Percentiles rank a stretch among this genome's conserved stretches.
Evolutionary conservation across 108 stramenopile genomes (phyloP).

Genomic region (Nitzschia sp.): DNA sequence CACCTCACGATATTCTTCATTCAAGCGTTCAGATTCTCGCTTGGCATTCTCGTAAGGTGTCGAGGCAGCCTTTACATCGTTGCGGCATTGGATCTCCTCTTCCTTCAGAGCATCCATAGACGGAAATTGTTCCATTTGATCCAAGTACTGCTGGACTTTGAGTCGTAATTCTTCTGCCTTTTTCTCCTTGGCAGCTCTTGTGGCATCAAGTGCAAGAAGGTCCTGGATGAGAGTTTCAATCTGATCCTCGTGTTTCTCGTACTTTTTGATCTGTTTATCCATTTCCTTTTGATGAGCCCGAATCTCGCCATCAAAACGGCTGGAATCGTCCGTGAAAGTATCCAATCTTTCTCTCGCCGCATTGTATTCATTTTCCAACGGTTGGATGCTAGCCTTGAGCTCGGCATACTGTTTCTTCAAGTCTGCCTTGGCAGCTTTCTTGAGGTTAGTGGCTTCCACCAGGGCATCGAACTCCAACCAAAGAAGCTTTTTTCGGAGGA

Average conservation of each 20-base stretch:
- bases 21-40: slow-evolving; percentile 13
- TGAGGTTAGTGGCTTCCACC: slow-evolving; percentile 32
- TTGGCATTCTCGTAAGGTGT: slow-evolving; percentile 34
- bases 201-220: slow-evolving; percentile 41
- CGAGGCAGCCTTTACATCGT: slow-evolving; percentile 21
- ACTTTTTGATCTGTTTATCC: slow-evolving; percentile 52
- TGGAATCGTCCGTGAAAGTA: slow-evolving; percentile 20
- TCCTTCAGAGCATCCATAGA: slow-evolving; percentile 49
- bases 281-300: slow-evolving; percentile 42
- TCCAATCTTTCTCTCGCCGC: slow-evolving; percentile 25
- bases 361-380: slow-evolving; percentile 50
- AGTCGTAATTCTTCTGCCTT: slow-evolving; percentile 39
- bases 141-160: slow-evolving; percentile 40
- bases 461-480: slow-evolving; percentile 70
- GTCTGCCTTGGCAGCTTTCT: slow-evolving; percentile 50
- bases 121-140: slow-evolving; percentile 32
- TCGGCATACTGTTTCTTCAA: slow-evolving; percentile 45
- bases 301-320: slow-evolving; percentile 36
- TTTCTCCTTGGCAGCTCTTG: slow-evolving; percentile 37
- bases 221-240: slow-evolving; percentile 54
- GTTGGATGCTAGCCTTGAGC: slow-evolving; percentile 35
- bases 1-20: not conserved
- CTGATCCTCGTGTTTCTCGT: slow-evolving; percentile 50
- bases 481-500: slow-evolving; percentile 61
- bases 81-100: slow-evolving; percentile 24